phyloP scores from a whole-genome alignment of 1,139 yeast species.

The Pichia sp. region DNA sequence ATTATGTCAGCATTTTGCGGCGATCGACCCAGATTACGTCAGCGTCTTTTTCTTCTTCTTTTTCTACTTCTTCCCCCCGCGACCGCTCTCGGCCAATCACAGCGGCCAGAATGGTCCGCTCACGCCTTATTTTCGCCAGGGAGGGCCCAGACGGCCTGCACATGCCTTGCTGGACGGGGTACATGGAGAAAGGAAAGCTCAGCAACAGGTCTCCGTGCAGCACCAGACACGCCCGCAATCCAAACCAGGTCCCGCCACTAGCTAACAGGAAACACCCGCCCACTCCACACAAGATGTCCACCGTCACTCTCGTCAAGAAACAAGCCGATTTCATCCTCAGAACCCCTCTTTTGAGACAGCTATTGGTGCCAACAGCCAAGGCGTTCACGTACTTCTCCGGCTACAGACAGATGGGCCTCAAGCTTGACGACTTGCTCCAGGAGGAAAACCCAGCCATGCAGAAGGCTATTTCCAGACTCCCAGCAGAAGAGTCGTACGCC shows the following conservation, averaged over 20 bases:
- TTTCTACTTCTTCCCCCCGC: neutral
- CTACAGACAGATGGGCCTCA: slow-evolving; percentile 89
- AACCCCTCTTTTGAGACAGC: slow-evolving; percentile 70
- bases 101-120: slow-evolving; percentile 3
- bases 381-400: slow-evolving; percentile 73
- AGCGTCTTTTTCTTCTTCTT: too few species aligned
- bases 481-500: slow-evolving; percentile 77
- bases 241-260: too few species aligned
- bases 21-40: slow-evolving; percentile 9
- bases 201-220: too few species aligned
- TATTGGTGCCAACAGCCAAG: slow-evolving; percentile 76
- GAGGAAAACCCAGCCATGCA: slow-evolving; percentile 88
- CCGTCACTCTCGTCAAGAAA: slow-evolving; percentile 79
- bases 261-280: too few species aligned
- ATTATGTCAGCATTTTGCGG: neutral
- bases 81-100: slow-evolving; percentile 9
- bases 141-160: neutral
- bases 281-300: slow-evolving; percentile 44
- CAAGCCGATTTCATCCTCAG: slow-evolving; percentile 76
- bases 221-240: too few species aligned
- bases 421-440: slow-evolving; percentile 75
- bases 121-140: neutral
- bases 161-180: neutral
- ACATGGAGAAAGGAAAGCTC: too few species aligned
- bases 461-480: slow-evolving; percentile 84